Base-by-base conservation (phyloP, 331 rosid species). In the Quercus tomentella region DNA sequence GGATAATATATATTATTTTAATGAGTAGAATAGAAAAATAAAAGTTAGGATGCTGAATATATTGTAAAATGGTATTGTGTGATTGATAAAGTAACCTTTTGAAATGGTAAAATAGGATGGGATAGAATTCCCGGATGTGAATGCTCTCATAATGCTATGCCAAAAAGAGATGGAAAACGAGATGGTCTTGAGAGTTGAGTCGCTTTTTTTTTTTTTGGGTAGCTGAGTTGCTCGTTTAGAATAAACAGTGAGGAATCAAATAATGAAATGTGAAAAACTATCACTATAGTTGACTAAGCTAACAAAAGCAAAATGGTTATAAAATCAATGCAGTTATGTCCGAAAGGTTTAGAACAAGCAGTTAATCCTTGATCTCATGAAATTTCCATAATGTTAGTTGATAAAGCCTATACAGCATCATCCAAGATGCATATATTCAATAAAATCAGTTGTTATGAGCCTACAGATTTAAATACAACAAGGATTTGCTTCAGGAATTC, bases 391-490 rank as follows among this genome's bases (percentile, higher is more conserved):
- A 62, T 28, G 6, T 62, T 62, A 62, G 37, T 62, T 28, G 69
- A 28, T 61, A 61, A 25, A 66, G 8, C 70, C 41, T 31, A 33
- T 6, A 33, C 22, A 33, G 25, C 51, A 67, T 17, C 12, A 33
- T 67, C 72, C 51, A 54, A 80, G 74, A 63, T 26, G 65, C 66
- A 26, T 0, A 30, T n/a, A 26, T 56, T 55, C 70, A n/a, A 75
- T 41, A 74, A 41, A 54, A 37, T 67, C 7, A 41, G 67, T 10
- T 2, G 70, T 28, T 26, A 41, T 23, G 21, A 82, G 63, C 43
- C 73, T 74, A 73, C 56, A 65, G 21, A 73, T 62, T 77, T 73
- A 76, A 70, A 77, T 28, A 20, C 45, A 41, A 25, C 26, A 2
- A 41, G 37, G 33, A 72, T 72, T 72, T 15, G 72, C 76, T 30